phyloP scores from a whole-genome alignment of 805 yeast genomes.

The Hermanozyma aechmeae region DNA sequence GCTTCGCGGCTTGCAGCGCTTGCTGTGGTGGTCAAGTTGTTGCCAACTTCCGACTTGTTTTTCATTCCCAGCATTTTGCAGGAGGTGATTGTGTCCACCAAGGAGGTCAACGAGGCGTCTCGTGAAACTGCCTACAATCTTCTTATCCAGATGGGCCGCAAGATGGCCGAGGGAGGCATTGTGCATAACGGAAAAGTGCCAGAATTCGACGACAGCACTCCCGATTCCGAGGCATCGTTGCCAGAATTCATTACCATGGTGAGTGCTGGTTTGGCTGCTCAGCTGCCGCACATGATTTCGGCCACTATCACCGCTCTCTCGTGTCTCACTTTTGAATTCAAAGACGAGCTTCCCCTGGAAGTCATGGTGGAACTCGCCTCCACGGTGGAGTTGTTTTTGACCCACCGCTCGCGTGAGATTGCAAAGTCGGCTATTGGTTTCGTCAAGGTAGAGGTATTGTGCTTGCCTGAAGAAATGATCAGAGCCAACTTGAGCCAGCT shows the following conservation, averaged over 20 bases:
- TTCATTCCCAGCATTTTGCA: constrained; percentile 79
- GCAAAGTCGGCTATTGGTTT: constrained; percentile 93
- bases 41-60: constrained; percentile 58
- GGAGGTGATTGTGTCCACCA: constrained; percentile 83
- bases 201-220: constrained; percentile 53
- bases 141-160: constrained; percentile 70
- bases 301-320: constrained; percentile 86
- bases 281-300: constrained; percentile 90
- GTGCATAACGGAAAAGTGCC: constrained; percentile 59
- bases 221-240: constrained; percentile 59
- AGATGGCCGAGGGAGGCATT: constrained; percentile 61
- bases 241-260: constrained; percentile 87
- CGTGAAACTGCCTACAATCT: constrained; percentile 72
- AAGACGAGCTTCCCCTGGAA: constrained; percentile 49
- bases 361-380: constrained; percentile 67
- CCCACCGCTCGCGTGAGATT: constrained; percentile 86
- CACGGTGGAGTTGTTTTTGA: constrained; percentile 81
- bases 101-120: constrained; percentile 87
- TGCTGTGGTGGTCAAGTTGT: constrained; percentile 43
- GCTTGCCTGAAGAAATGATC: constrained; percentile 72
- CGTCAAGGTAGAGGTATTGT: constrained; percentile 78
- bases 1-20: constrained; percentile 71
- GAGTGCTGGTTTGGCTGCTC: constrained; percentile 92
- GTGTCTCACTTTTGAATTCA: constrained; percentile 80
- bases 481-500: constrained; percentile 56